phyloP scores from a whole-genome alignment of 768 basidiomycete species.

The Pisolithus microcarpus region DNA sequence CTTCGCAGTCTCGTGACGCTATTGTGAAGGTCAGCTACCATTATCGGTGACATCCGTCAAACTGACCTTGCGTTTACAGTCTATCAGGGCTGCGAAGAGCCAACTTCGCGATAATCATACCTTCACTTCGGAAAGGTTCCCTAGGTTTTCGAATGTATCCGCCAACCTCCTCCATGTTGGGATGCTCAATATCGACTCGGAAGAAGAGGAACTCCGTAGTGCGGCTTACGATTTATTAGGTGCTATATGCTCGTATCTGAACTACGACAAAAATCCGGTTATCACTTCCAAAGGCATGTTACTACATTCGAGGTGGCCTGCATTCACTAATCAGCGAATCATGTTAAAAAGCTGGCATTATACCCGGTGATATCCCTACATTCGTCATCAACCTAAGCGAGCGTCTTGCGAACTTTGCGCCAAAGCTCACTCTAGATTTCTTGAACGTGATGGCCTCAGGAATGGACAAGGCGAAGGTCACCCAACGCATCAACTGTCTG shows the following conservation, averaged over 20 bases:
- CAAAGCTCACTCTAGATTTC: conserved; percentile 82
- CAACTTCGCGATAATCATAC: conserved; percentile 51
- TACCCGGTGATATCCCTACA: conserved; percentile 57
- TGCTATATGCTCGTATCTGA: conserved; percentile 69
- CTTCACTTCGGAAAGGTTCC: conserved; percentile 54
- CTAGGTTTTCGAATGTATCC: conserved; percentile 77
- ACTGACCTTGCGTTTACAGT: conserved; percentile 30
- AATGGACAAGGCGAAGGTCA: conserved; percentile 39
- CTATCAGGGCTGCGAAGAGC: conserved; percentile 70
- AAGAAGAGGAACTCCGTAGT: conserved; percentile 69
- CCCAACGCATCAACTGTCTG: conserved; percentile 64
- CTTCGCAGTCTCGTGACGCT: conserved; percentile 57
- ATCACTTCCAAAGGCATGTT: conserved; percentile 60
- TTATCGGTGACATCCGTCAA: too few relatives aligned
- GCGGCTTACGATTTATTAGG: conserved; percentile 77
- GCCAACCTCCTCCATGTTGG: conserved; percentile 84
- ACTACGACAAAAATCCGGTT: conserved; percentile 66
- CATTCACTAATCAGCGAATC: conserved; percentile 3
- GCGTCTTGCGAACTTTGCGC: conserved; percentile 62
- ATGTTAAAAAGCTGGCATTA: conserved; percentile 51
- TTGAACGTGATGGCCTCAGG: conserved; percentile 74
- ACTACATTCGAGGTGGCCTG: background rate
- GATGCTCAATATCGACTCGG: conserved; percentile 66
- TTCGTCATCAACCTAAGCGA: conserved; percentile 66
- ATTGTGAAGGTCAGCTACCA: conserved; percentile 58